phyloP scores from a whole-genome alignment of 2,329 filamentous ascomycete genomes.

The Sporothrix schenckii region DNA sequence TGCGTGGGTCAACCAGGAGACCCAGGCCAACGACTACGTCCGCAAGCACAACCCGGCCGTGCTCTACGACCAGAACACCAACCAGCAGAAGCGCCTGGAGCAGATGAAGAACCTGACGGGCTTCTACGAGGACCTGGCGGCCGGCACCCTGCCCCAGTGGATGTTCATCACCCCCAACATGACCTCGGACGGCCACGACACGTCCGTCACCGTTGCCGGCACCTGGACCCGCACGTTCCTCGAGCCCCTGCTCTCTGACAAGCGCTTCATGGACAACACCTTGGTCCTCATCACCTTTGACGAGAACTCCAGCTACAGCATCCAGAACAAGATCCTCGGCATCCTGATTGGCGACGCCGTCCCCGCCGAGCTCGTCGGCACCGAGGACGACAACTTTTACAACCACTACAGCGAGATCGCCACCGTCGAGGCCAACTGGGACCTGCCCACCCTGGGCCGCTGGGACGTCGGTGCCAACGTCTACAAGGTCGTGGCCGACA shows the following conservation, averaged over 20 bases:
- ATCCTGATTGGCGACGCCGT: slow-evolving; percentile 77
- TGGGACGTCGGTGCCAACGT: slow-evolving; percentile 75
- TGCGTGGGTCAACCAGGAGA: slow-evolving; percentile 65
- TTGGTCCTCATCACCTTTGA: slow-evolving; percentile 79
- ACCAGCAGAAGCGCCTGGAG: slow-evolving; percentile 61
- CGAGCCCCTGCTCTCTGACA: slow-evolving; percentile 68
- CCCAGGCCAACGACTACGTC: slow-evolving; percentile 73
- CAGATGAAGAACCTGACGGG: slow-evolving; percentile 73
- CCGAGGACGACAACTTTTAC: slow-evolving; percentile 70
- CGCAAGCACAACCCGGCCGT: slow-evolving; percentile 77
- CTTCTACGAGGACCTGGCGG: slow-evolving; percentile 69
- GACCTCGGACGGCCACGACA: slow-evolving; percentile 77
- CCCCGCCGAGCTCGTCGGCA: slow-evolving; percentile 64
- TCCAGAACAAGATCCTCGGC: slow-evolving; percentile 68
- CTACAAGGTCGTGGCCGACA: slow-evolving; percentile 61
- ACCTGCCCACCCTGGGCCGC: slow-evolving; percentile 67
- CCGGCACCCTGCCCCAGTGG: slow-evolving; percentile 69
- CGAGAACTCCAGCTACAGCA: slow-evolving; percentile 70
- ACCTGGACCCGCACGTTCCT: slow-evolving; percentile 70
- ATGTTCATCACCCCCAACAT: slow-evolving; percentile 74
- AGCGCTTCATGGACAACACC: slow-evolving; percentile 74
- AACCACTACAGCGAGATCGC: slow-evolving; percentile 72
- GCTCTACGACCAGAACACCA: slow-evolving; percentile 66
- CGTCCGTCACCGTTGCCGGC: slow-evolving; percentile 68
- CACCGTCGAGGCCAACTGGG: slow-evolving; percentile 71